Evolutionary conservation across 2,329 filamentous ascomycete genomes (phyloP), one percentile per base, ranked within the genome.

Genomic region (Colletotrichum abscissum): DNA sequence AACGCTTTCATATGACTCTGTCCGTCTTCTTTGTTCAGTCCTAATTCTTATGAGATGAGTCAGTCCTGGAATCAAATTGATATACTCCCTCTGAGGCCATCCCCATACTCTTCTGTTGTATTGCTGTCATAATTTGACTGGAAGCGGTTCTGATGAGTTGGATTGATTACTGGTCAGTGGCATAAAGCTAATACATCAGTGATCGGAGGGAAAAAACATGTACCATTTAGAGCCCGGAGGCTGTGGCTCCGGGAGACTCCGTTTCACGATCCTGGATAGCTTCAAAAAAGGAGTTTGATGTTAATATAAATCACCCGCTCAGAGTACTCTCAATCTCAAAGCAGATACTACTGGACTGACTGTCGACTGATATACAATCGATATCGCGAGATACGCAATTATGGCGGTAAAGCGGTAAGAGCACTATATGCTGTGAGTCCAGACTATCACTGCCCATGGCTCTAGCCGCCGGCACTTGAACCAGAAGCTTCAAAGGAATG

Each of bases 61-160:
- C 42, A 19, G 38, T 42, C 38, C 5, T 2, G 38, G 38, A 2
- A 42, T 5, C 5, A 42, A 42, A 42, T 7, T 14, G 16, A 1
- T 14, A 42, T 42, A 33, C 38, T 46, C 42, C 7, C 42, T n/a
- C 19, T 11, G 19, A 22, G 42, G 19, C 19, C 42, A 49, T n/a
- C 8, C 14, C 38, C 16, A 19, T 8, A 0, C 19, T 4, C 42
- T 19, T 49, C 7, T 9, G 19, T 22, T 49, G 19, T 9, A 22
- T 22, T 8, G 11, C 7, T 19, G 19, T 49, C 8, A 49, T 22
- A 2, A 9, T 49, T 3, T 49, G 8, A 5, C 3, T 49, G 1
- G 3, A 49, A 9, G 4, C 0, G 4, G 42, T 1, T 49, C 16
- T 9, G 7, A n/a, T n/a, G 7, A 0, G 1, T 49, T 11, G 7